Conservation (phyloP, 768 basidiomycete species). For the Lentinula sp. region DNA sequence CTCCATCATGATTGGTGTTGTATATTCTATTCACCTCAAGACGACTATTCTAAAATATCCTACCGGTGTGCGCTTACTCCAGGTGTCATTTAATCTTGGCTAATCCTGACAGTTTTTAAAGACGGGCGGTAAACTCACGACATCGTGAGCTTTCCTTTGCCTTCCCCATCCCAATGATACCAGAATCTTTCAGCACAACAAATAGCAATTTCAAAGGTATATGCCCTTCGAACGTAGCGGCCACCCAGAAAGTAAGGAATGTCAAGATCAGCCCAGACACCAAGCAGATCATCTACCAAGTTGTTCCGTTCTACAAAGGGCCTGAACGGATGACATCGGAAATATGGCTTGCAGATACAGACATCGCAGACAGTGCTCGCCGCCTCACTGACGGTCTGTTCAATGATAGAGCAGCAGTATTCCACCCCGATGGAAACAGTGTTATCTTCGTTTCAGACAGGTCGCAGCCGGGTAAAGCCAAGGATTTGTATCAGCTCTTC, state of each 20-base stretch:
- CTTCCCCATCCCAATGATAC: not conserved
- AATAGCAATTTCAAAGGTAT: not conserved
- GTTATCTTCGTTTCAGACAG: constrained; percentile 27
- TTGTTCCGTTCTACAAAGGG: constrained; percentile 23
- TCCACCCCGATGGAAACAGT: constrained; percentile 23
- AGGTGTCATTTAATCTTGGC: not conserved
- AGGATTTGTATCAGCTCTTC: constrained; percentile 14
- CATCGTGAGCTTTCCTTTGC: not conserved
- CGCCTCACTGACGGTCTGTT: constrained; percentile 21
- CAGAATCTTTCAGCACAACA: not conserved
- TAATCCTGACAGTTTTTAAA: not conserved
- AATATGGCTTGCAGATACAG: constrained; percentile 24
- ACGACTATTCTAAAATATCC: too few relatives aligned
- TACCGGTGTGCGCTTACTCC: not conserved
- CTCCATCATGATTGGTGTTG: not conserved
- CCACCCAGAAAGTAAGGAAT: constrained; percentile 25
- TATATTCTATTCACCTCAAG: too few relatives aligned
- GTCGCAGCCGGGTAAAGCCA: constrained; percentile 20
- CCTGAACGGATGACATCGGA: constrained; percentile 16
- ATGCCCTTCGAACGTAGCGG: constrained; percentile 20
- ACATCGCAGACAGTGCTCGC: constrained; percentile 20
- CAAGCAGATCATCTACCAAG: constrained; percentile 22
- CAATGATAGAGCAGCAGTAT: constrained; percentile 23
- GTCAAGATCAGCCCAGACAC: constrained; percentile 27
- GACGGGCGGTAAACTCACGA: too few relatives aligned